These are phyloP conservation scores for Xerophyta viscosa DNA, from an alignment of 106 monocot genomes.

Conservation along the genomic window DNA sequence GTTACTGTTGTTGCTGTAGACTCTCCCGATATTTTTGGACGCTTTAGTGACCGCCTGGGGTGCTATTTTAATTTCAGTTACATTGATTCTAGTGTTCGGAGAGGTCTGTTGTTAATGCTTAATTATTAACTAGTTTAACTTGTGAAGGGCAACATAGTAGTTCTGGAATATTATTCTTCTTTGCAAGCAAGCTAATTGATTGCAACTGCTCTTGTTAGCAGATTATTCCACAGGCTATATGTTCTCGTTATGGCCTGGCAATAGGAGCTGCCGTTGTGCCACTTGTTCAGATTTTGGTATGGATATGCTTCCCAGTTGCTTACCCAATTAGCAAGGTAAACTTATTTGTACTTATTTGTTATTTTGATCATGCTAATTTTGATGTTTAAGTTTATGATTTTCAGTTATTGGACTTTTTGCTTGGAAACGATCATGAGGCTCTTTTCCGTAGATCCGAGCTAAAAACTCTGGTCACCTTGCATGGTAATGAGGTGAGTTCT, in stretches of 20 bases:
- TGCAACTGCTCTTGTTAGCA: conserved; percentile 10
- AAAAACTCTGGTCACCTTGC: conserved; percentile 86
- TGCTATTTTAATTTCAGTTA: conserved; percentile 88
- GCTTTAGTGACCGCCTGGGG: conserved; percentile 86
- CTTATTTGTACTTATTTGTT: not conserved
- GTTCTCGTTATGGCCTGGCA: conserved; percentile 83
- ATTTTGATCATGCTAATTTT: not conserved
- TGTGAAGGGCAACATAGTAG: too few species aligned
- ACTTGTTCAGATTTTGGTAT: conserved; percentile 69
- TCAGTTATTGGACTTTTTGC: conserved; percentile 77
- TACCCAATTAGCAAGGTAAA: conserved; percentile 98
- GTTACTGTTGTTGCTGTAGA: conserved; percentile 25
- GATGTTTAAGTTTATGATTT: not conserved
- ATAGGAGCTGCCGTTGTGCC: conserved; percentile 83
- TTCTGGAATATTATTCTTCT: not conserved
- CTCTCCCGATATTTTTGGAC: conserved; percentile 95
- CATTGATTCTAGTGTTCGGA: conserved; percentile 89
- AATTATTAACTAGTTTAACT: not conserved
- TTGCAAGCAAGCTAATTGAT: not conserved
- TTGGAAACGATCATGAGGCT: conserved; percentile 72
- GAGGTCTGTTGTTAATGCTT: conserved; percentile 49
- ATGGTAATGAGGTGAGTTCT: conserved; percentile 83
- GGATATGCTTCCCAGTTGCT: conserved; percentile 88
- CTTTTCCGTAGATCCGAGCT: conserved; percentile 96
- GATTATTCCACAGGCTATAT: conserved; percentile 92